These are phyloP conservation scores for Pelargonium exstipulatum DNA, from an alignment of 441 rosid genomes.

Conservation along the genomic window DNA sequence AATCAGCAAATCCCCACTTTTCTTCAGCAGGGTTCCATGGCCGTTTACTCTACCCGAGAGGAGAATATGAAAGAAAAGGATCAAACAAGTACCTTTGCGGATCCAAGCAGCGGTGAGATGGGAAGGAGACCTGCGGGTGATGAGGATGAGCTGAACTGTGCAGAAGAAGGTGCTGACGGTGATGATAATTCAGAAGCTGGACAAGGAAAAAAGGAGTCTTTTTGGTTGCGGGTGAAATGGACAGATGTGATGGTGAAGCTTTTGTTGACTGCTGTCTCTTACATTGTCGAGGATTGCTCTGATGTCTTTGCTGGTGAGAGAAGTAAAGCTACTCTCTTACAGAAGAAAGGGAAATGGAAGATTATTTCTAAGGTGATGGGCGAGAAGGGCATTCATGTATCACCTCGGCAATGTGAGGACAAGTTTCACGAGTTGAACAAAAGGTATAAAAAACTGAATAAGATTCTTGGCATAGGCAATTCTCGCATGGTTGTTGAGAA, in stretches of 20 bases:
- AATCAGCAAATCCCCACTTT: constrained; percentile 11
- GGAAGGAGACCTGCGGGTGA: background rate
- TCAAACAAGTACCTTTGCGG: background rate
- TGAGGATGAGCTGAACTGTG: constrained; percentile 10
- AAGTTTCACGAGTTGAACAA: constrained; percentile 31
- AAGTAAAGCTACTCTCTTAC: constrained; percentile 12
- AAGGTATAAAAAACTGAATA: constrained; percentile 30
- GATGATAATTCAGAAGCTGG: constrained; percentile 13
- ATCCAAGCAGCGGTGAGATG: background rate
- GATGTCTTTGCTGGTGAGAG: constrained; percentile 13
- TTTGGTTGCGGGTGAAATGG: constrained; percentile 30
- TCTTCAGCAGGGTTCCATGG: constrained; percentile 12
- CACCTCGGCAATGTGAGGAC: constrained; percentile 37
- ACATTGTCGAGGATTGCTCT: constrained; percentile 24
- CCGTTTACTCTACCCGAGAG: background rate
- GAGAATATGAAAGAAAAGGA: constrained; percentile 2
- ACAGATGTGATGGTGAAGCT: constrained; percentile 31
- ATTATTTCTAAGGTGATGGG: constrained; percentile 27
- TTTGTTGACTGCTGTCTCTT: constrained; percentile 27
- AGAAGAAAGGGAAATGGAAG: constrained; percentile 32
- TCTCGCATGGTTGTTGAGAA: constrained; percentile 29
- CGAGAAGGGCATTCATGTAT: constrained; percentile 28
- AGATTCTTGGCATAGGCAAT: constrained; percentile 31
- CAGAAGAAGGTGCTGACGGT: constrained; percentile 14
- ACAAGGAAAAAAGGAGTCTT: constrained; percentile 12